A percentile compares a stretch with the other conserved stretches of the same genome.
Conservation (phyloP, 2,329 filamentous ascomycete genomes). For the Xylogone sp. region DNA sequence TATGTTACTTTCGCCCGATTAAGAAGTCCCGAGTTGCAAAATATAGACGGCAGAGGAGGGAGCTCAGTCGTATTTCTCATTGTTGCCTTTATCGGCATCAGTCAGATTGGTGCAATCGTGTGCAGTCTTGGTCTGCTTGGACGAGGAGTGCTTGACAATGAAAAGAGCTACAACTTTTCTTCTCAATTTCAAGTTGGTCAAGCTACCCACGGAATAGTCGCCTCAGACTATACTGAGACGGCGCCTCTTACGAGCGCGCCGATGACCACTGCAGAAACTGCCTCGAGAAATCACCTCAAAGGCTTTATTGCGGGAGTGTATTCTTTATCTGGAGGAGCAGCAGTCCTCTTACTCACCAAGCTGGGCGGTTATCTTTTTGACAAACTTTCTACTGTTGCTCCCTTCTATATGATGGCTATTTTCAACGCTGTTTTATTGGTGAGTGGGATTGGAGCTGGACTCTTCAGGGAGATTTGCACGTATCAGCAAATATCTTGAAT, state of each 20-base stretch:
- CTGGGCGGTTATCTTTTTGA: slow-evolving; percentile 86
- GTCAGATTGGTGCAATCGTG: slow-evolving; percentile 94
- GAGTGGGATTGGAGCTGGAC: slow-evolving; percentile 28
- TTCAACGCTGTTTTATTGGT: slow-evolving; percentile 76
- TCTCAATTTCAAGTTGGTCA: slow-evolving; percentile 19
- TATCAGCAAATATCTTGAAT: slow-evolving; percentile 1
- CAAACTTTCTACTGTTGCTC: slow-evolving; percentile 64
- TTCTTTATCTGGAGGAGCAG: slow-evolving; percentile 82
- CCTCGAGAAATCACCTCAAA: slow-evolving; percentile 55
- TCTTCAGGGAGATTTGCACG: slow-evolving; percentile 21
- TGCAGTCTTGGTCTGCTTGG: slow-evolving; percentile 89
- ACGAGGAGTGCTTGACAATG: slow-evolving; percentile 64
- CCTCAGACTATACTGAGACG: slow-evolving; percentile 13
- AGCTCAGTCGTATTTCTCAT: slow-evolving; percentile 68
- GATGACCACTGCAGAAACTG: slow-evolving; percentile 11
- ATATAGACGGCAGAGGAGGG: slow-evolving; percentile 62
- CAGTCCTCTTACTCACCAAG: slow-evolving; percentile 89
- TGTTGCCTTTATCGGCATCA: slow-evolving; percentile 79
- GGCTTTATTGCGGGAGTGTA: slow-evolving; percentile 95
- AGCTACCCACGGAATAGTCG: not conserved
- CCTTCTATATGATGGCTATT: slow-evolving; percentile 89
- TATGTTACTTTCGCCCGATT: slow-evolving; percentile 76
- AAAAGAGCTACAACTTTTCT: slow-evolving; percentile 28
- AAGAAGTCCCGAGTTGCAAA: slow-evolving; percentile 67
- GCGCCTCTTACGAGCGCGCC: slow-evolving; percentile 25